Evolutionary conservation across 2,329 filamentous ascomycete species (phyloP), one percentile per base, ranked within the genome.

Genomic region (Colletotrichum plurivorum): DNA sequence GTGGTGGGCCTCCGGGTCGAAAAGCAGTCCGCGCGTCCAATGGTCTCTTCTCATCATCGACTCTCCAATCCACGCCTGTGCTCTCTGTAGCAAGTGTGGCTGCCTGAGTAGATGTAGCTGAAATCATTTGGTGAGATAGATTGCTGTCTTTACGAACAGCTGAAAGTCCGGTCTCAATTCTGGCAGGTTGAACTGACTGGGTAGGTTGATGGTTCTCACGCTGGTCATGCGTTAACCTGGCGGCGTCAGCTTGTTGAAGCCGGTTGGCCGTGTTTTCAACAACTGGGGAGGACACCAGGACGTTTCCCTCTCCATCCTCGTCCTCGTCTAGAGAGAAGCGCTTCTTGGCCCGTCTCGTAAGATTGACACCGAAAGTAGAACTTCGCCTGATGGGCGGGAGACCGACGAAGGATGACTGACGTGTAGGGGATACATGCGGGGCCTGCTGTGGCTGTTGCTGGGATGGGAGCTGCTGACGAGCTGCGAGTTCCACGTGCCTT

Each of bases 371-470:
- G 76, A 91, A 88, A 4, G 86, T 87, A 16, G 89, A 90, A 15
- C 83, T 84, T 39, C 87, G 83, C 53, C 87, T 84, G 67, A 91
- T 89, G 1, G 87, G 87, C 3, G 89, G 89, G 45, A 91, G 76
- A 1, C 87, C 87, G 22, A 85, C 79, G 71, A 90, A 90, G 1
- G 87, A 88, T 1, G 84, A 80, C 12, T 82, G 78, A 39, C 84
- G 81, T 46, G 82, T 78, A 43, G 82, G 79, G n/a, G 73, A 73
- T 54, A 75, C 74, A 43, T 49, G 16, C 12, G 46, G 18, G 10
- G 5, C 16, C 18, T 49, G 45, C 45, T 48, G 46, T 16, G 74
- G 65, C 12, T 66, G 63, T 36, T 69, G 60, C 49, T 71, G 60
- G 57, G 69, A 59, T 31, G 62, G 66, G 15, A 69, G 56, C 13